Base-by-base conservation (phyloP, 139 green algal genomes). In the Ettlia oleoabundans region DNA sequence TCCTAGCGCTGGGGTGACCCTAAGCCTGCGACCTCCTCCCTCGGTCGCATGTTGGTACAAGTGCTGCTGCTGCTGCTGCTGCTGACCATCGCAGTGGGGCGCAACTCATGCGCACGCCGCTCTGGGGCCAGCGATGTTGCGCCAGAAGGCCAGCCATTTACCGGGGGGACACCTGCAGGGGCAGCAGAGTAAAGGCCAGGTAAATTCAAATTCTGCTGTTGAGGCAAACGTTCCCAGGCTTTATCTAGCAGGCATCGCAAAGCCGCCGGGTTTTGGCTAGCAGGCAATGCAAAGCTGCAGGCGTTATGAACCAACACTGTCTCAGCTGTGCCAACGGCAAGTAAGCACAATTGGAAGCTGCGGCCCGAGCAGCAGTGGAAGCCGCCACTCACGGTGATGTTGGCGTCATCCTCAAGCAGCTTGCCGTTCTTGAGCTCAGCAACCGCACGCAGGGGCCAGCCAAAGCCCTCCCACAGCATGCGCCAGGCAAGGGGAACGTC, bases 371-470 rank as follows among this genome's bases (percentile, higher is more conserved):
- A n/a, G n/a, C n/a, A n/a, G n/a, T n/a, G n/a, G n/a, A n/a, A n/a
- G n/a, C n/a, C n/a, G n/a, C n/a, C n/a, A n/a, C 42, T 40, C 32
- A 98, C 93, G 72, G 96, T 99, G 92, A 99, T 98, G 83, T 99
- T 96, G 84, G 91, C 85, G 61, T 91, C 90, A 63, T 94, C 89
- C 88, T 96, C 96, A 30, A 91, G 85, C 19, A 99, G 92, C 32
- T 88, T 93, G 82, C 91, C 91, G 40, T 89, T 91, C 43, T 86
- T 88, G 19, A 97, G 90, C 90, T 98, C 95, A 66, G 91, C 81
- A 51, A 93, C 78, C 2, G 90, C 92, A 38, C 75, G 82, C 83
- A 96, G 73, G 69, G 96, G 96, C 96, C 96, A 99, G 63, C 61
- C 90, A 35, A 87, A 80, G 69, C 93, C 93, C 86, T 93, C 71